phyloP scores from a whole-genome alignment of 139 green algal species.

The Pleodorina starrii region DNA sequence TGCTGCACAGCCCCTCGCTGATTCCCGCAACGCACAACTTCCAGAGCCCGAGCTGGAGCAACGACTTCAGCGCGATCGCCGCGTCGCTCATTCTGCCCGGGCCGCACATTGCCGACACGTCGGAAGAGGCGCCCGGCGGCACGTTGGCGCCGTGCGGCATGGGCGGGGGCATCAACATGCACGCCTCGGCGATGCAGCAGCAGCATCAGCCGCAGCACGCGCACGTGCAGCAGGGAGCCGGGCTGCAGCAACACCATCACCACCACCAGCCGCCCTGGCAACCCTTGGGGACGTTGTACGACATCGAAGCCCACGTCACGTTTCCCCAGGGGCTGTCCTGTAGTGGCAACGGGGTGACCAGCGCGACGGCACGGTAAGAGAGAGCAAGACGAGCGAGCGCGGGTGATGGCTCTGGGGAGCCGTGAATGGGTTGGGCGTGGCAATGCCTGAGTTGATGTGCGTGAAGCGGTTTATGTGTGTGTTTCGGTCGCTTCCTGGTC shows the following conservation, averaged over 20 bases:
- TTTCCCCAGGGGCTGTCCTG: background rate
- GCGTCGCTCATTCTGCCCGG: background rate
- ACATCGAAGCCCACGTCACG: slow-evolving; percentile 28
- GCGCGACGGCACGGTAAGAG: slow-evolving; percentile 8
- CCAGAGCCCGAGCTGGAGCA: slow-evolving; percentile 33
- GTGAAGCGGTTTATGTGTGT: too few relatives aligned
- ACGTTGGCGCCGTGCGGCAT: too few relatives aligned
- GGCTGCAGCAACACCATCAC: too few relatives aligned
- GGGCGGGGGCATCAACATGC: too few relatives aligned
- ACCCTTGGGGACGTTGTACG: background rate
- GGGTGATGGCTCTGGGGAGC: too few relatives aligned
- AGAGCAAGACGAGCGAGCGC: too few relatives aligned
- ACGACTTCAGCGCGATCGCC: background rate
- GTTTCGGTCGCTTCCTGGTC: too few relatives aligned
- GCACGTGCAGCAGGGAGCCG: background rate
- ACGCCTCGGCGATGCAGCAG: too few relatives aligned
- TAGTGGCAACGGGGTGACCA: background rate
- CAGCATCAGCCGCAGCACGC: background rate
- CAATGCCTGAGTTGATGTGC: too few relatives aligned
- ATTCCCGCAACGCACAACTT: background rate
- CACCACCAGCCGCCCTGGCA: background rate
- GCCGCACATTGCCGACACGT: background rate
- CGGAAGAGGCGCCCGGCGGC: background rate
- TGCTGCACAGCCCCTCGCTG: slow-evolving; percentile 7
- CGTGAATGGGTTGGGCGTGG: too few relatives aligned